Percentiles rank a stretch among this genome's conserved stretches.
These are phyloP conservation scores for Candida sonorensis DNA, from an alignment of 805 yeast genomes.

Conservation along the genomic window DNA sequence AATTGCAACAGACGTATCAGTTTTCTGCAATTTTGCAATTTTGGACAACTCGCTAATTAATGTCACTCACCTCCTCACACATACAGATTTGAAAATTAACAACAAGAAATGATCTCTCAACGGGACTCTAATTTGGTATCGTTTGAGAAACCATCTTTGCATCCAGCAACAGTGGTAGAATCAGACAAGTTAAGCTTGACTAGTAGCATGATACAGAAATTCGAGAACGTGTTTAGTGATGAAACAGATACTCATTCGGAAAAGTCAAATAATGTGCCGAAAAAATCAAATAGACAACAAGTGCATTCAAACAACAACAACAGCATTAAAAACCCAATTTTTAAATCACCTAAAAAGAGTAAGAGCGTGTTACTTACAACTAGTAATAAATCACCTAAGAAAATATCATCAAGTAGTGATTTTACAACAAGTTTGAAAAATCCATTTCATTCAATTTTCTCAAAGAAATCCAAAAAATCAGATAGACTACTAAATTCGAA, in stretches of 20 bases:
- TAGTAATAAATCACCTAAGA: slow-evolving; percentile 9
- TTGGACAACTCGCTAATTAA: no score
- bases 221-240: slow-evolving; percentile 11
- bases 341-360: no score
- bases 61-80: no score
- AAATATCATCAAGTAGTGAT: slow-evolving; percentile 4
- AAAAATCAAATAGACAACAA: not conserved
- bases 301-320: not conserved
- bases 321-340: not conserved
- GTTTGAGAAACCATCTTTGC: no score
- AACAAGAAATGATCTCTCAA: no score
- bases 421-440: slow-evolving; percentile 5
- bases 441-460: slow-evolving; percentile 11
- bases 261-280: no score
- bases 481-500: not conserved
- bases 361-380: no score
- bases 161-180: not conserved
- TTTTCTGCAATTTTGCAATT: no score
- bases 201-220: slow-evolving; percentile 11
- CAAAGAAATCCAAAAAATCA: slow-evolving; percentile 7
- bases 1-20: no score
- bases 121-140: no score
- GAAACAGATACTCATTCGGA: not conserved
- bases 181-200: slow-evolving; percentile 12
- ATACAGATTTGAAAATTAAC: no score